These are phyloP conservation scores for Phaeosphaeria sp. DNA, from an alignment of 2,329 filamentous ascomycete genomes.

Conservation along the genomic window DNA sequence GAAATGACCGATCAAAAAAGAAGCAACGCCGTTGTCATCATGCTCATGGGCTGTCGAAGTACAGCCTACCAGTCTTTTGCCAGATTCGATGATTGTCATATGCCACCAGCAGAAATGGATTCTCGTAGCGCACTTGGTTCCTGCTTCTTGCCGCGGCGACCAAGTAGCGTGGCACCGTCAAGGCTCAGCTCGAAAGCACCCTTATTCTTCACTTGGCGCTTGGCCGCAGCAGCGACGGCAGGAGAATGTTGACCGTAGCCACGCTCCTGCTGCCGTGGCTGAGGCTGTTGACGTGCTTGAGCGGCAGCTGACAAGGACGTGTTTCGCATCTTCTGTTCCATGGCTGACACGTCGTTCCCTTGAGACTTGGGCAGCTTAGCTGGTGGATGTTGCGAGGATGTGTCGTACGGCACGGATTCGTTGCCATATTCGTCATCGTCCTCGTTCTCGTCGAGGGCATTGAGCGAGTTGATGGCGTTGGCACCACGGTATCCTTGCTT, in stretches of 20 bases:
- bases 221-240: slow-evolving; percentile 80
- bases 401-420: slow-evolving; percentile 63
- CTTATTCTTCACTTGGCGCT: slow-evolving; percentile 78
- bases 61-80: slow-evolving; percentile 37
- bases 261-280: slow-evolving; percentile 57
- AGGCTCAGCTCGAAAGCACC: slow-evolving; percentile 91
- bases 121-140: slow-evolving; percentile 56
- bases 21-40: slow-evolving; percentile 30
- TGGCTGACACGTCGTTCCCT: slow-evolving; percentile 68
- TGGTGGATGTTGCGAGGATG: slow-evolving; percentile 57
- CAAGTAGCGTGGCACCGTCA: slow-evolving; percentile 87
- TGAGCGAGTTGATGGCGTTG: slow-evolving; percentile 70
- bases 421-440: slow-evolving; percentile 72
- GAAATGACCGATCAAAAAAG: slow-evolving; percentile 16
- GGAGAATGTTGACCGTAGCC: slow-evolving; percentile 92
- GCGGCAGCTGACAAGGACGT: slow-evolving; percentile 75
- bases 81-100: slow-evolving; percentile 39
- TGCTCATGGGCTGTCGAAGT: slow-evolving; percentile 5
- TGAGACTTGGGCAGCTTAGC: slow-evolving; percentile 73
- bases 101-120: slow-evolving; percentile 44
- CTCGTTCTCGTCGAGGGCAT: slow-evolving; percentile 69
- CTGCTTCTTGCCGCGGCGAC: slow-evolving; percentile 66
- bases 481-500: slow-evolving; percentile 70
- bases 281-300: slow-evolving; percentile 60
- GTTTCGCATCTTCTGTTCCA: slow-evolving; percentile 88